Conservation (phyloP, 768 basidiomycete genomes). For the Chiua virens region DNA sequence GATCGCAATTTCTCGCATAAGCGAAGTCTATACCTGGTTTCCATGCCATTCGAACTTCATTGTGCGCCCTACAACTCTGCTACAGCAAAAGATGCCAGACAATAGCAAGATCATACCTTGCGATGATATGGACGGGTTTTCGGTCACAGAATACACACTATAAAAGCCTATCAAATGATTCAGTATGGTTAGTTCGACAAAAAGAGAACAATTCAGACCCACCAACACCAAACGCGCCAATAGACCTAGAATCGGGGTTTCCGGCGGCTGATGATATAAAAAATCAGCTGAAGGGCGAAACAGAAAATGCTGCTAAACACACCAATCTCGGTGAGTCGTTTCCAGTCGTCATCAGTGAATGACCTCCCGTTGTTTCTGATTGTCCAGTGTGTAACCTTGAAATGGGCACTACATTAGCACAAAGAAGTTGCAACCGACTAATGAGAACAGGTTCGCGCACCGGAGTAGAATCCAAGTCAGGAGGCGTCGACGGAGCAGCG, state of each 20-base stretch:
- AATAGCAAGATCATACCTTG: slow-evolving; percentile 45
- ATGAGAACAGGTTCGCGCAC: slow-evolving; percentile 29
- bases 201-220: slow-evolving; percentile 13
- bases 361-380: slow-evolving; percentile 85
- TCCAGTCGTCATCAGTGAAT: slow-evolving; percentile 89
- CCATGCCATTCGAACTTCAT: slow-evolving; percentile 96
- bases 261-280: slow-evolving; percentile 63
- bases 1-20: too few species aligned
- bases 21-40: slow-evolving; percentile 43
- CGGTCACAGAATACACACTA: slow-evolving; percentile 73
- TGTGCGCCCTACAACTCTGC: slow-evolving; percentile 57
- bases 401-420: background rate
- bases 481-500: slow-evolving; percentile 37
- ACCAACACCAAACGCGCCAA: slow-evolving; percentile 94
- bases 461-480: slow-evolving; percentile 56
- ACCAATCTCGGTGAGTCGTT: slow-evolving; percentile 86
- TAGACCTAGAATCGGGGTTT: slow-evolving; percentile 92
- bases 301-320: slow-evolving; percentile 5
- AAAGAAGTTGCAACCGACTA: too few species aligned
- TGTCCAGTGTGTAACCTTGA: slow-evolving; percentile 73
- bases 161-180: slow-evolving; percentile 52
- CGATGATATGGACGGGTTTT: slow-evolving; percentile 74
- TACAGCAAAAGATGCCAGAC: background rate
- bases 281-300: background rate
- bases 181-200: background rate